Evolutionary conservation across 2,329 filamentous ascomycete species (phyloP).

Genomic region (Tolypocladium album): DNA sequence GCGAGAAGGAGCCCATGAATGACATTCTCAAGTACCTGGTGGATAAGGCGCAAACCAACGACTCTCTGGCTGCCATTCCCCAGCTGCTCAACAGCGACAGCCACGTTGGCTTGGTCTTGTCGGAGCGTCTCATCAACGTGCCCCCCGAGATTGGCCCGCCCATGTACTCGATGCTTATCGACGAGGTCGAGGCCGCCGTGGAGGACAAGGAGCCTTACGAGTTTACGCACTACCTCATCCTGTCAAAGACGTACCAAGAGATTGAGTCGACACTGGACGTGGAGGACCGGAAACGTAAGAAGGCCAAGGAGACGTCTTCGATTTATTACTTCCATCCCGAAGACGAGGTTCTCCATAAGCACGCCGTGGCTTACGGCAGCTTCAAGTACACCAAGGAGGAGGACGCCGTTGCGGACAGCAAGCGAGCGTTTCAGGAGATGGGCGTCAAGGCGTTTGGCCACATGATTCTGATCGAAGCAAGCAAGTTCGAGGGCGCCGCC

Average conservation of each 20-base stretch:
- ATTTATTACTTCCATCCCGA: slow-evolving; percentile 92
- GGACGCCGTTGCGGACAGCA: slow-evolving; percentile 77
- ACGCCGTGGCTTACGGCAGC: slow-evolving; percentile 58
- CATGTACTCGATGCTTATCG: slow-evolving; percentile 87
- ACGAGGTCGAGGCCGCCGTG: slow-evolving; percentile 81
- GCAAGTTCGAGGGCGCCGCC: slow-evolving; percentile 65
- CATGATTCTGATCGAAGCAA: slow-evolving; percentile 76
- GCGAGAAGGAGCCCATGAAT: slow-evolving; percentile 61
- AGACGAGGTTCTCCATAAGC: slow-evolving; percentile 76
- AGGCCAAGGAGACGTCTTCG: slow-evolving; percentile 48
- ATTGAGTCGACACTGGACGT: slow-evolving; percentile 69
- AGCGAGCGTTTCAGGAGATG: slow-evolving; percentile 87
- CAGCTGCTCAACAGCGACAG: slow-evolving; percentile 41
- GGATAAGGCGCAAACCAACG: slow-evolving; percentile 40
- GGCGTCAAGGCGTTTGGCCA: slow-evolving; percentile 78
- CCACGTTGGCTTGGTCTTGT: slow-evolving; percentile 77
- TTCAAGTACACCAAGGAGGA: slow-evolving; percentile 75
- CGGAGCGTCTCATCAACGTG: slow-evolving; percentile 92
- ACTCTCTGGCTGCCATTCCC: slow-evolving; percentile 44
- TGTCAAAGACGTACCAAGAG: slow-evolving; percentile 90
- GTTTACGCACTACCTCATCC: slow-evolving; percentile 85
- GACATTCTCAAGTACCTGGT: slow-evolving; percentile 62
- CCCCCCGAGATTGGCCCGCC: slow-evolving; percentile 87
- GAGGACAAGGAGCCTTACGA: slow-evolving; percentile 86
- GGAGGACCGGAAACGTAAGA: slow-evolving; percentile 51